Percentiles rank a stretch among this genome's conserved stretches.
These are phyloP conservation scores for Nothophytophthora sp. DNA, from an alignment of 352 stramenopile genomes.

Conservation along the genomic window DNA sequence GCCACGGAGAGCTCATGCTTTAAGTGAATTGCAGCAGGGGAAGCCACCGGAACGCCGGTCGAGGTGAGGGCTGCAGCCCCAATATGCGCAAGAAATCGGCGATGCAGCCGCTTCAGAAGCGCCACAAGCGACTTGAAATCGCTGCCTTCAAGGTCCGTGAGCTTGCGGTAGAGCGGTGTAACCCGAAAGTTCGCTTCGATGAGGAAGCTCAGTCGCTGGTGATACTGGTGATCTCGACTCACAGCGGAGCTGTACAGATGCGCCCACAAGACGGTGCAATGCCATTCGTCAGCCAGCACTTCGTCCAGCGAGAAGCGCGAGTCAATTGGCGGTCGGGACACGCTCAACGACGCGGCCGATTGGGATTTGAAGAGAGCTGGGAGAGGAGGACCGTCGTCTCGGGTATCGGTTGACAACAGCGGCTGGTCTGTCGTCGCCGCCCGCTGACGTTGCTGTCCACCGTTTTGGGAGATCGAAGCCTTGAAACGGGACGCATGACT, in stretches of 20 bases:
- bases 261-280: slow-evolving; percentile 72
- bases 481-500: not conserved
- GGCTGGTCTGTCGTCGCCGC: slow-evolving; percentile 14
- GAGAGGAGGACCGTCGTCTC: not conserved
- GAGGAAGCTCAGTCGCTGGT: slow-evolving; percentile 61
- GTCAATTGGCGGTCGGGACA: not conserved
- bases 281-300: slow-evolving; percentile 66
- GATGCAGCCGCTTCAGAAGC: slow-evolving; percentile 10
- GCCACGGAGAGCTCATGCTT: slow-evolving; percentile 19
- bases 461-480: not conserved
- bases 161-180: slow-evolving; percentile 30
- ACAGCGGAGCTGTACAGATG: slow-evolving; percentile 52
- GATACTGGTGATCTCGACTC: slow-evolving; percentile 26
- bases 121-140: slow-evolving; percentile 2
- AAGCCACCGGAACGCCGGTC: slow-evolving; percentile 18
- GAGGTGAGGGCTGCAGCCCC: slow-evolving; percentile 3
- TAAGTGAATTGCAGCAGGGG: slow-evolving; percentile 9
- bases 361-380: slow-evolving; percentile 5
- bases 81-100: slow-evolving; percentile 16
- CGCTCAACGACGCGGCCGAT: slow-evolving; percentile 8
- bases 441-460: slow-evolving; percentile 3
- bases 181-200: slow-evolving; percentile 58
- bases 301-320: slow-evolving; percentile 42
- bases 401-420: not conserved
- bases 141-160: not conserved